Conservation (phyloP, 2,329 filamentous ascomycete species). For the Emmonsia crescens region DNA sequence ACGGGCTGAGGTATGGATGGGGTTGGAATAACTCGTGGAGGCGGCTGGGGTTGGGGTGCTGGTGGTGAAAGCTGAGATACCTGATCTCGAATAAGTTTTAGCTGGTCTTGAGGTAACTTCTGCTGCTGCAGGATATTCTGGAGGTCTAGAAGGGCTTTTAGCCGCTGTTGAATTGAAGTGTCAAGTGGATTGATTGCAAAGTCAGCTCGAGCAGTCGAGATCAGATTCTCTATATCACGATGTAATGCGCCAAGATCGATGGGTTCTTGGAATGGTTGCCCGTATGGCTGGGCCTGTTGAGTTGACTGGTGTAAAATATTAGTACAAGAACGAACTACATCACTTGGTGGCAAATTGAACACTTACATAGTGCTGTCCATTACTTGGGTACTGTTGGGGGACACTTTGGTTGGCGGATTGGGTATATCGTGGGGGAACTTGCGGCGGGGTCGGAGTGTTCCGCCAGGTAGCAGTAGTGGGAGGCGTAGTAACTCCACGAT, state of each 20-base stretch:
- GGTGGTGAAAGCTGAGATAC: constrained; percentile 59
- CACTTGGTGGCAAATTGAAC: background rate
- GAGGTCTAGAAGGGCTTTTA: constrained; percentile 77
- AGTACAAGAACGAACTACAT: background rate
- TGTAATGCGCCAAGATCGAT: constrained; percentile 61
- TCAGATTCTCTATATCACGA: constrained; percentile 70
- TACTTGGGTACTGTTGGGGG: constrained; percentile 24
- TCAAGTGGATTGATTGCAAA: constrained; percentile 69
- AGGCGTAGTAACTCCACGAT: constrained; percentile 42
- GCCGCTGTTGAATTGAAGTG: constrained; percentile 60
- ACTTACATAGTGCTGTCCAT: constrained; percentile 21
- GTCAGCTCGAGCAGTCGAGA: constrained; percentile 60
- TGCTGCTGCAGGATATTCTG: constrained; percentile 69
- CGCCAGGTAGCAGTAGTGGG: constrained; percentile 45
- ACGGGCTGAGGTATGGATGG: constrained; percentile 16
- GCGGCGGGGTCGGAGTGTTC: constrained; percentile 64
- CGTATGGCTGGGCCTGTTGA: constrained; percentile 23
- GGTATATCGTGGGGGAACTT: constrained; percentile 33
- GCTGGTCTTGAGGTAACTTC: constrained; percentile 66
- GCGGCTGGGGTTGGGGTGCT: constrained; percentile 34
- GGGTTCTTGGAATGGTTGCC: constrained; percentile 24
- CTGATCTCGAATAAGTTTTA: constrained; percentile 75
- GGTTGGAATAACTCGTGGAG: constrained; percentile 18
- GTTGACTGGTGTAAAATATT: background rate
- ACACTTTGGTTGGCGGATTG: constrained; percentile 18